Evolutionary conservation across 2,329 filamentous ascomycete species (phyloP).

Genomic region (Ophiostoma fasciatum): DNA sequence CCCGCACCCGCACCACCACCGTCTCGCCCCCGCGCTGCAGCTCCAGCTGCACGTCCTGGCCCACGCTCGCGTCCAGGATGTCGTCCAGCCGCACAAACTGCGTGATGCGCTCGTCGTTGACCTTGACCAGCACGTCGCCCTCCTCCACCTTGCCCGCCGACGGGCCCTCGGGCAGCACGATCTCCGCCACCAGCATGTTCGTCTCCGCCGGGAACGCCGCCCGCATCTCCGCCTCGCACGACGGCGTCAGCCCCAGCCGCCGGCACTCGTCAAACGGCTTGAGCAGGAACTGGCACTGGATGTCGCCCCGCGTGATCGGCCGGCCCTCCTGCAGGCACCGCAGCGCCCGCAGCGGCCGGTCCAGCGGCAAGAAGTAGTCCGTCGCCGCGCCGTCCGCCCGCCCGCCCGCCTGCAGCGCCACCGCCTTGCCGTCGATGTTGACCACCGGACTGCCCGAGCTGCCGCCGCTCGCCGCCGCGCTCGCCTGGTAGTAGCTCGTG

Average conservation of each 20-base stretch:
- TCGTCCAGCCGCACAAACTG: conserved; percentile 87
- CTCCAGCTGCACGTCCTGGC: conserved; percentile 59
- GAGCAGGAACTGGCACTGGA: conserved; percentile 92
- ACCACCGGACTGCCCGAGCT: conserved; percentile 98
- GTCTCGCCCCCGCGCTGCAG: conserved; percentile 83
- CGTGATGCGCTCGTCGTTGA: conserved; percentile 84
- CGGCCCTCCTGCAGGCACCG: conserved; percentile 67
- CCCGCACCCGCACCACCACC: conserved; percentile 66
- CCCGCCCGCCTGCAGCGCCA: conserved; percentile 87
- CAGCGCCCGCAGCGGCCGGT: conserved; percentile 76
- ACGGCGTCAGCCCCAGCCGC: conserved; percentile 65
- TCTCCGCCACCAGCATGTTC: conserved; percentile 93
- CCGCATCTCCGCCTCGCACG: conserved; percentile 77
- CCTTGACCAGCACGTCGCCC: conserved; percentile 83
- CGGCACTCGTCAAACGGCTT: conserved; percentile 97
- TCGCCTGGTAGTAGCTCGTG: conserved; percentile 91
- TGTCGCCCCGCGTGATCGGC: conserved; percentile 78
- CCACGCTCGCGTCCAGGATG: conserved; percentile 79
- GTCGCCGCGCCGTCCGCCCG: conserved; percentile 90
- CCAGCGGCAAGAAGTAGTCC: conserved; percentile 91
- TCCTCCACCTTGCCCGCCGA: conserved; percentile 80
- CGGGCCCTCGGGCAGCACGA: conserved; percentile 80
- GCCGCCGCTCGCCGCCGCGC: conserved; percentile 88
- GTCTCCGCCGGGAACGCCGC: conserved; percentile 81
- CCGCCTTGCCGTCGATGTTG: conserved; percentile 81